A percentile compares a stretch with the other conserved stretches of the same genome.
Conservation (phyloP, 495 filamentous ascomycete species). For the Hapsidospora chrysogenum region DNA sequence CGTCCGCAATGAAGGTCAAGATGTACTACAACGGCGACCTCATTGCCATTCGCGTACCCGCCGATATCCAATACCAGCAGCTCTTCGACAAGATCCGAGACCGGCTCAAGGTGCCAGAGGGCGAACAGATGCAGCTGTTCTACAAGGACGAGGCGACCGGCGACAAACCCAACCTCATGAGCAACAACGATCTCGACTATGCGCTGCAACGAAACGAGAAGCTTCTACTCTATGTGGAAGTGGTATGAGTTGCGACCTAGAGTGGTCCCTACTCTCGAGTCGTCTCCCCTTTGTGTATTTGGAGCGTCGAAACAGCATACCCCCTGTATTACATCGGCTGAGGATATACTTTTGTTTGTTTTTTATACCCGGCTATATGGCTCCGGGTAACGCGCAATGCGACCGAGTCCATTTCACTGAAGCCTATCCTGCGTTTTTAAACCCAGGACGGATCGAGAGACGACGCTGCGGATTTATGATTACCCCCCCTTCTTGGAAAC, state of each 20-base stretch:
- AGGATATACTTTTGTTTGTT: too few relatives aligned
- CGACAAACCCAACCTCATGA: conserved; percentile 53
- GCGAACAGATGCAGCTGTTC: conserved; percentile 54
- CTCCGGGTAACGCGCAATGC: too few relatives aligned
- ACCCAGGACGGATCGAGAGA: too few relatives aligned
- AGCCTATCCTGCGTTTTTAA: too few relatives aligned
- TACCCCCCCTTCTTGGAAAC: too few relatives aligned
- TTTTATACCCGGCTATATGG: too few relatives aligned
- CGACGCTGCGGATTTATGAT: too few relatives aligned
- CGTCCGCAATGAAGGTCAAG: conserved; percentile 65
- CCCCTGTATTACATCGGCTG: too few relatives aligned
- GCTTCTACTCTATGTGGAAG: conserved; percentile 61
- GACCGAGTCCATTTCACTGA: too few relatives aligned
- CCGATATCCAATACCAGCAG: conserved; percentile 58
- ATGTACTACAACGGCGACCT: conserved; percentile 81
- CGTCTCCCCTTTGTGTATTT: neutral
- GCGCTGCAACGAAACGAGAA: conserved; percentile 76
- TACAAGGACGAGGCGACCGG: conserved; percentile 79
- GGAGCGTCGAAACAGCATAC: neutral
- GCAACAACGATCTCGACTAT: conserved; percentile 62
- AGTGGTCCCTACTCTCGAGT: neutral
- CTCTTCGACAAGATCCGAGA: conserved; percentile 70
- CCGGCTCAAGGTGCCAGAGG: conserved; percentile 46
- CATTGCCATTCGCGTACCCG: conserved; percentile 77
- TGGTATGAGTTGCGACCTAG: conserved; percentile 7